Conservation (phyloP, 208 protist species). For the Entamoeba dispar region DNA sequence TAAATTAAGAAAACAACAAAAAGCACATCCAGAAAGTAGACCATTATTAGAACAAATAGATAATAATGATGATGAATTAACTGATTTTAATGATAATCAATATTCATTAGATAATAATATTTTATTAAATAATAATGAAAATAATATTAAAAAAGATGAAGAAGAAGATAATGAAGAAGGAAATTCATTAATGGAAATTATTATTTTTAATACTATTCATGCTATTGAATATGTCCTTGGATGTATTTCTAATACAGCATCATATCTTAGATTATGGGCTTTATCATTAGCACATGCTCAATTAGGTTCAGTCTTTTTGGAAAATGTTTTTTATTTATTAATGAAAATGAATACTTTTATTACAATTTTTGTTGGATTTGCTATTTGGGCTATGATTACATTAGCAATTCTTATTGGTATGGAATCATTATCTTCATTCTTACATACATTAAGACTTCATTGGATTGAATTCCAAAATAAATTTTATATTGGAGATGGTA, state of each 20-base stretch:
- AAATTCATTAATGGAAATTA: constrained; percentile 45
- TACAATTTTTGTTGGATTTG: constrained; percentile 62
- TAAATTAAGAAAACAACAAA: background rate
- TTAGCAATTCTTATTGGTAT: constrained; percentile 87
- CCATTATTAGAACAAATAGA: background rate
- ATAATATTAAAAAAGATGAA: background rate
- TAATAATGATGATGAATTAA: background rate
- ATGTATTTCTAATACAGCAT: constrained; percentile 95
- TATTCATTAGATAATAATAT: background rate
- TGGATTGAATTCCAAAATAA: constrained; percentile 42
- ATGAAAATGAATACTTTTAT: constrained; percentile 10
- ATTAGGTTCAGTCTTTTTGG: constrained; percentile 20
- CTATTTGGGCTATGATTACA: constrained; percentile 64
- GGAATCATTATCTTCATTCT: constrained; percentile 89
- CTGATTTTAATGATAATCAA: background rate
- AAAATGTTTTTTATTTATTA: constrained; percentile 5
- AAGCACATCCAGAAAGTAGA: background rate
- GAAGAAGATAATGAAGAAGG: background rate
- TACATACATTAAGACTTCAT: constrained; percentile 82
- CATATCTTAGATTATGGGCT: constrained; percentile 97
- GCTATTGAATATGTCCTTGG: constrained; percentile 96
- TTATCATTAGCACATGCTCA: constrained; percentile 92
- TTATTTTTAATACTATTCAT: constrained; percentile 90
- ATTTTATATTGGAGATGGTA: constrained; percentile 9
- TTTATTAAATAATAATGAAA: background rate